phyloP scores from a whole-genome alignment of 768 basidiomycete genomes.

The Podaxis mareebaensis region DNA sequence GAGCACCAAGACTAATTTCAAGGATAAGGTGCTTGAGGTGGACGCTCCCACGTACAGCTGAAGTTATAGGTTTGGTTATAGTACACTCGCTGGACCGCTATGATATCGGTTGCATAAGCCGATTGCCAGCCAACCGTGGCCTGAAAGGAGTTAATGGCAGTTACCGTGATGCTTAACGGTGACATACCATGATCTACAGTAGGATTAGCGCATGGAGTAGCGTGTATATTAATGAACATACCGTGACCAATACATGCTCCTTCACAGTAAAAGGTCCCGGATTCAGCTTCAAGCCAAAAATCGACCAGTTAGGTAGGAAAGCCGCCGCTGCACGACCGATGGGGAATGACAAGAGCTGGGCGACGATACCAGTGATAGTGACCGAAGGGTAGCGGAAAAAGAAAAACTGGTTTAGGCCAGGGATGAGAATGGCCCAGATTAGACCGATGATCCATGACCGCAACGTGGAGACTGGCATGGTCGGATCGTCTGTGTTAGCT shows the following conservation, averaged over 20 bases:
- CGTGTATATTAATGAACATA: conserved; percentile 26
- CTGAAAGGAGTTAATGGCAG: conserved; percentile 21
- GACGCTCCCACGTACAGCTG: conserved; percentile 40
- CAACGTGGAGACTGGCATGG: conserved; percentile 54
- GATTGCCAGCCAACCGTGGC: conserved; percentile 58
- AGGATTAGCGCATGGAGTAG: conserved; percentile 1
- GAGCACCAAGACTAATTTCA: conserved; percentile 9
- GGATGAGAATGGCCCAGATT: conserved; percentile 54
- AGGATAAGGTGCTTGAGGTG: not conserved
- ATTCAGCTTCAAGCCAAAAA: conserved; percentile 65
- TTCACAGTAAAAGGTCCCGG: conserved; percentile 79
- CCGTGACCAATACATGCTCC: conserved; percentile 66
- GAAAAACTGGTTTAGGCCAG: conserved; percentile 55
- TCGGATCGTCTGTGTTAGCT: conserved; percentile 64
- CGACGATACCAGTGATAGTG: conserved; percentile 50
- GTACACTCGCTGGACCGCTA: conserved; percentile 67
- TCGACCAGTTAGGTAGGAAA: conserved; percentile 50
- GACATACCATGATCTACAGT: conserved; percentile 37
- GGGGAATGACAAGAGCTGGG: conserved; percentile 72
- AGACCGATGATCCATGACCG: conserved; percentile 55
- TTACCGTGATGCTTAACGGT: conserved; percentile 16
- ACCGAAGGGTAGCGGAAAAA: conserved; percentile 53
- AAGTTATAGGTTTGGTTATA: conserved; percentile 64
- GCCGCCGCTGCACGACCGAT: conserved; percentile 59
- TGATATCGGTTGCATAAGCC: conserved; percentile 73